A percentile compares a stretch with the other conserved stretches of the same genome.
phyloP scores from a whole-genome alignment of 2,329 filamentous ascomycete species.

The Colletotrichum kahawae region DNA sequence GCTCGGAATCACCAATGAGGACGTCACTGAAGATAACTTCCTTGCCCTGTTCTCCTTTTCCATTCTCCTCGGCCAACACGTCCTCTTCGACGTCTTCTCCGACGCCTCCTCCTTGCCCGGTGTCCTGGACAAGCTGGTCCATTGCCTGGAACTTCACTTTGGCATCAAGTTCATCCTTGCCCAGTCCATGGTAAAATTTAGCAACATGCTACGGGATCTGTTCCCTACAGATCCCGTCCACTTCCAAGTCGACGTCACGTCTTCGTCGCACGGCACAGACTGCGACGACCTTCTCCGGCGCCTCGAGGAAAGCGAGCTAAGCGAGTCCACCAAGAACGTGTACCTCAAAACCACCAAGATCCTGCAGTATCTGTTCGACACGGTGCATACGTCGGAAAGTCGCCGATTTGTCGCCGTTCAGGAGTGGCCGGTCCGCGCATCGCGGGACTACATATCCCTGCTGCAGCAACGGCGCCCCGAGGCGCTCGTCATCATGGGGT shows the following conservation, averaged over 20 bases:
- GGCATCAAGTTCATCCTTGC: slow-evolving; percentile 43
- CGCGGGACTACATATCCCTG: slow-evolving; percentile 33
- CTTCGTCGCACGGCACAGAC: slow-evolving; percentile 18
- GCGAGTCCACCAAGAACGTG: background rate
- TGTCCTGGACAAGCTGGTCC: slow-evolving; percentile 39
- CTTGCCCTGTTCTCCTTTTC: slow-evolving; percentile 51
- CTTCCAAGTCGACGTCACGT: background rate
- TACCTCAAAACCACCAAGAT: background rate
- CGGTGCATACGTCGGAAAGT: background rate
- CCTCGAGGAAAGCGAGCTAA: slow-evolving; percentile 9
- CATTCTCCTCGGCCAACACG: slow-evolving; percentile 47
- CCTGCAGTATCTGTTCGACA: background rate
- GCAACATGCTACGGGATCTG: background rate
- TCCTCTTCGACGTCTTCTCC: slow-evolving; percentile 46
- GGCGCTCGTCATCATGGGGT: slow-evolving; percentile 41
- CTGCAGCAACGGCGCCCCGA: background rate
- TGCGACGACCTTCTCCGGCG: slow-evolving; percentile 30
- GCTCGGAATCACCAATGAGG: slow-evolving; percentile 34
- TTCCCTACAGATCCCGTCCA: background rate
- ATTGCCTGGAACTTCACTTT: slow-evolving; percentile 45
- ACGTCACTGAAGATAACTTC: slow-evolving; percentile 33
- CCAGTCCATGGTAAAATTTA: background rate
- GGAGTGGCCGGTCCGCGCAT: slow-evolving; percentile 38
- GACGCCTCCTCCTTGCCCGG: background rate
- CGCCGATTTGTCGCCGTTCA: slow-evolving; percentile 27